Percentiles rank a stretch among this genome's conserved stretches.
phyloP scores from a whole-genome alignment of 1,139 yeast genomes.

The Saccharomyces uvarum region DNA sequence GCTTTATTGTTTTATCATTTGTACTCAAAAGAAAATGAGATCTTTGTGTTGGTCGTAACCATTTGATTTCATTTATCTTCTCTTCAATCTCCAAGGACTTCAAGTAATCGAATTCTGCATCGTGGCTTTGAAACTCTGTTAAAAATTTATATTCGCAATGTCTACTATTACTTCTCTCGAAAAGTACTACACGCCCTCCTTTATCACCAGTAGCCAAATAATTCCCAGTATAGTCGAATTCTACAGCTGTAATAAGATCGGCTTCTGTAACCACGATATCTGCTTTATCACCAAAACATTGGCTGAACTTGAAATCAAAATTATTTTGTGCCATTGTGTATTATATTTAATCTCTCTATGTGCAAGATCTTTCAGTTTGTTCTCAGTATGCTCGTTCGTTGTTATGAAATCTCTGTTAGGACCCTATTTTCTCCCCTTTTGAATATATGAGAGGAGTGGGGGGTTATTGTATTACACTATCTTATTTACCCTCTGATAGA shows the following conservation, averaged over 20 bases:
- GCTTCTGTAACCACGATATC: conserved; percentile 97
- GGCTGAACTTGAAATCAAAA: conserved; percentile 53
- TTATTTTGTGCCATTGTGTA: conserved; percentile 18
- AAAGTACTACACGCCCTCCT: conserved; percentile 94
- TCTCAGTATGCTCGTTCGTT: not conserved
- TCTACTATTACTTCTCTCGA: conserved; percentile 73
- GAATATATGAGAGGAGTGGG: conserved; percentile 5
- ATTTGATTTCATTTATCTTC: conserved; percentile 92
- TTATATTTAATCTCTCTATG: conserved; percentile 1
- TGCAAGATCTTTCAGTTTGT: not conserved
- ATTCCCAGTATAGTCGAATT: conserved; percentile 91
- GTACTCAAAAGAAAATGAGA: conserved; percentile 86
- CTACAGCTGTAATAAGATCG: conserved; percentile 94
- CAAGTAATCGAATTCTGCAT: conserved; percentile 95
- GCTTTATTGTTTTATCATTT: conserved; percentile 92
- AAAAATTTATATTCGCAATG: conserved; percentile 87
- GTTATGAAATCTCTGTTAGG: not conserved
- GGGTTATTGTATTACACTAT: not conserved
- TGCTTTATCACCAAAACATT: conserved; percentile 97
- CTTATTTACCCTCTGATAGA: not conserved
- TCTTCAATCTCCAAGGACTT: conserved; percentile 96
- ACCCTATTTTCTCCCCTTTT: not conserved
- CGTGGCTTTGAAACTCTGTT: conserved; percentile 97
- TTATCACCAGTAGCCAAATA: conserved; percentile 96
- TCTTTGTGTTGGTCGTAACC: conserved; percentile 85